phyloP scores from a whole-genome alignment of 805 yeast species.

The Wickerhamomyces ciferrii region DNA sequence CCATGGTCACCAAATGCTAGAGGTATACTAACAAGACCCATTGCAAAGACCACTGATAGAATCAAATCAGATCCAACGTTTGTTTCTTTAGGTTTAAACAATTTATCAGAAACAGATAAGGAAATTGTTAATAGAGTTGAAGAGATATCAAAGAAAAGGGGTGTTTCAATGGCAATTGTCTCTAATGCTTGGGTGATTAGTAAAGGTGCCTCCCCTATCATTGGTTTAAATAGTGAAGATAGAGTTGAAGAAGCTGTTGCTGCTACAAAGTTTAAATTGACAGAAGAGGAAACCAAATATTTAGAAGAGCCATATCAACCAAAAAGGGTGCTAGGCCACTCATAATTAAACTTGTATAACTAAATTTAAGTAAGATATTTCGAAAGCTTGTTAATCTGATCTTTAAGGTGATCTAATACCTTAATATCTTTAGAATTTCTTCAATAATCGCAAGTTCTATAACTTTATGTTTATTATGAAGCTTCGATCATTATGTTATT shows the following conservation, averaged over 20 bases:
- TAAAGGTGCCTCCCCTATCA: conserved; percentile 48
- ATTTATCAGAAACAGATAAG: conserved; percentile 12
- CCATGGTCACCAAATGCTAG: conserved; percentile 58
- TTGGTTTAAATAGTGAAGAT: conserved; percentile 40
- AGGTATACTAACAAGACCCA: conserved; percentile 48
- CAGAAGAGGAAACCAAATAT: not conserved
- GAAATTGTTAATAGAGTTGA: conserved; percentile 43
- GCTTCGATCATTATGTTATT: too few relatives aligned
- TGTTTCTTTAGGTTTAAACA: conserved; percentile 2
- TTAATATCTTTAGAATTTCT: too few relatives aligned
- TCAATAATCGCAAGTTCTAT: too few relatives aligned
- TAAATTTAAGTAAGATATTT: too few relatives aligned
- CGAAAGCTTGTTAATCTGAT: too few relatives aligned
- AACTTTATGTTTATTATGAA: too few relatives aligned
- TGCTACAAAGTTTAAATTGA: conserved; percentile 32
- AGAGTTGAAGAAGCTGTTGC: conserved; percentile 45
- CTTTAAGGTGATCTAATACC: too few relatives aligned
- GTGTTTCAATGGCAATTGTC: conserved; percentile 47
- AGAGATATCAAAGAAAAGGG: conserved; percentile 37
- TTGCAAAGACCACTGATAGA: conserved; percentile 6
- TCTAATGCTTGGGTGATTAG: conserved; percentile 44
- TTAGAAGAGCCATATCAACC: conserved; percentile 1
- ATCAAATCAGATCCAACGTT: conserved; percentile 3
- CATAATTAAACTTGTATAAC: not conserved
- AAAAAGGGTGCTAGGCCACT: not conserved